Evolutionary conservation across 2,329 filamentous ascomycete genomes (phyloP).

Genomic region (Aaosphaeria pasadenensis): DNA sequence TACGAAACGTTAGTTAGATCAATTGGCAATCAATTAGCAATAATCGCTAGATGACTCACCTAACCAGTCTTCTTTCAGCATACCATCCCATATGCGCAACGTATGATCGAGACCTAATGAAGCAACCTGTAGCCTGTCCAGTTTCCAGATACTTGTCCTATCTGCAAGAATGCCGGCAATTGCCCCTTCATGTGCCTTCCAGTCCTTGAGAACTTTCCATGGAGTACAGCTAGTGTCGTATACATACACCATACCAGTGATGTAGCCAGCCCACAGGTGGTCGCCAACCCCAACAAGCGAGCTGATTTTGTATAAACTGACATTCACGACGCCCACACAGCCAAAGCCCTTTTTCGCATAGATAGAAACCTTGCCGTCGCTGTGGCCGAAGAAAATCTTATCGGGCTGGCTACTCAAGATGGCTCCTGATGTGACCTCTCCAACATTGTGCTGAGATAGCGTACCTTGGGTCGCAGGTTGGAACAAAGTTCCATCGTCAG

Average conservation of each 20-base stretch:
- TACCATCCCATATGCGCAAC: conserved; percentile 84
- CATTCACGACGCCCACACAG: conserved; percentile 75
- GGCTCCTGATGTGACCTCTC: conserved; percentile 84
- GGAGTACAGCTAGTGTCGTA: conserved; percentile 82
- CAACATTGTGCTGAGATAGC: conserved; percentile 67
- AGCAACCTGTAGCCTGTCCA: conserved; percentile 79
- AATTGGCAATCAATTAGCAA: conserved; percentile 5
- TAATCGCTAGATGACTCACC: conserved; percentile 41
- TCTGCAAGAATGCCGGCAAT: conserved; percentile 77
- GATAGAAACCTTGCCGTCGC: conserved; percentile 91
- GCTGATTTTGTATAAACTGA: conserved; percentile 95
- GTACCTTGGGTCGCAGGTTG: conserved; percentile 75
- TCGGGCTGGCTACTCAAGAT: conserved; percentile 71
- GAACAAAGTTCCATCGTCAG: conserved; percentile 61
- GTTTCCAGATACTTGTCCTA: conserved; percentile 76
- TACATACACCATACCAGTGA: conserved; percentile 88
- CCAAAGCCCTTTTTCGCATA: conserved; percentile 76
- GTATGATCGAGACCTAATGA: conserved; percentile 85
- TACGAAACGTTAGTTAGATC: conserved; percentile 22
- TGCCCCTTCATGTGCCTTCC: conserved; percentile 84
- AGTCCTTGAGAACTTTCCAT: conserved; percentile 91
- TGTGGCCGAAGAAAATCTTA: conserved; percentile 85
- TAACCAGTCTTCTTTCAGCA: conserved; percentile 93
- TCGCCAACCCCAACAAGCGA: conserved; percentile 76
- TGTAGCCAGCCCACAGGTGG: conserved; percentile 90